phyloP scores from a whole-genome alignment of 257 asterid genomes.

The Solanum gandarillasii region DNA sequence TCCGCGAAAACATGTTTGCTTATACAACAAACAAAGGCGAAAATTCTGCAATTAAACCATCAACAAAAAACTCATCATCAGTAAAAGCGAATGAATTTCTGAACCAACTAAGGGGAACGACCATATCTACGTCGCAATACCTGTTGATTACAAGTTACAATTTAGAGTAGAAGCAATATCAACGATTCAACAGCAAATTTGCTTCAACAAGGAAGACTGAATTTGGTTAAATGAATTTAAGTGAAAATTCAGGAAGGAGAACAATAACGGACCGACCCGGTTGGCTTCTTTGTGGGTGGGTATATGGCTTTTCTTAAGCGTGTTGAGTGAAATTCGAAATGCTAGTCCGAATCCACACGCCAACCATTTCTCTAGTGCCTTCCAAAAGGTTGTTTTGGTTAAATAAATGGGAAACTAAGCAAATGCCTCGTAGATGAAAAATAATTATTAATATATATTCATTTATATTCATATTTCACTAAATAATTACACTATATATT shows the following conservation, averaged over 20 bases:
- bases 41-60: not conserved
- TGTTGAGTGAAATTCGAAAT: not conserved
- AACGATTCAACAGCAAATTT: not conserved
- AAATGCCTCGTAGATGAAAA: not conserved
- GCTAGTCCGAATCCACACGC: not conserved
- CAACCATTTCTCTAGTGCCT: not conserved
- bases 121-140: not conserved
- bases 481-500: too few species aligned
- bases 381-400: not conserved
- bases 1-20: constrained; percentile 3
- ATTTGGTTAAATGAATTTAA: not conserved
- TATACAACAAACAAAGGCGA: not conserved
- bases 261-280: not conserved
- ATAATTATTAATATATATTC: too few species aligned
- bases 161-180: not conserved
- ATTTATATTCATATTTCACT: too few species aligned
- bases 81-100: not conserved
- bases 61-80: not conserved
- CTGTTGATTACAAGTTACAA: not conserved
- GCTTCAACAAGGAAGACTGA: not conserved
- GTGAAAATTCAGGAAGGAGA: not conserved
- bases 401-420: too few species aligned
- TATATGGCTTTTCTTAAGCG: not conserved
- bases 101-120: not conserved
- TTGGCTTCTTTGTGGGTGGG: not conserved